phyloP scores from a whole-genome alignment of 1,284 basidiomycete genomes.

The Ustilago shanxiensis region DNA sequence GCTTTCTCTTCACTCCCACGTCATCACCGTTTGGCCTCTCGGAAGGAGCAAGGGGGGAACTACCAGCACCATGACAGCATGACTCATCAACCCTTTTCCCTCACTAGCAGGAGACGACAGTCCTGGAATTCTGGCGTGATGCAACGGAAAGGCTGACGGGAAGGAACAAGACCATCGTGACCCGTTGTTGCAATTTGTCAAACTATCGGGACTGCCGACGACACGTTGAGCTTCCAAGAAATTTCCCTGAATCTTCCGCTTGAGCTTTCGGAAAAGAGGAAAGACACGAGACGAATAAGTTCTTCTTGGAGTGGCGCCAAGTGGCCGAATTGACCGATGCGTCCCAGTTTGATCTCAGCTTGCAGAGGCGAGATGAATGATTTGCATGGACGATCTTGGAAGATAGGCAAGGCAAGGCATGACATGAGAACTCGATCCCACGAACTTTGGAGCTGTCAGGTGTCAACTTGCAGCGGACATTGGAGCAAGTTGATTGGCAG shows the following conservation, averaged over 20 bases:
- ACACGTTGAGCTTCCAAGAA: neutral
- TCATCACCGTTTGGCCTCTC: neutral
- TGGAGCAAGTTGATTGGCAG: constrained; percentile 21
- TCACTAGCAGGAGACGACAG: neutral
- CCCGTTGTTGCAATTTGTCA: neutral
- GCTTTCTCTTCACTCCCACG: neutral
- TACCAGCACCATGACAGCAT: neutral
- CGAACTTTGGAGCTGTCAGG: constrained; percentile 15
- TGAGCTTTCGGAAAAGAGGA: neutral
- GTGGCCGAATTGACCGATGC: constrained; percentile 17
- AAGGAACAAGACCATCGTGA: neutral
- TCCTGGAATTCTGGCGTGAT: neutral
- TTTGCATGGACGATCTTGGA: constrained; percentile 16
- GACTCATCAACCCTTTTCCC: constrained; percentile 7
- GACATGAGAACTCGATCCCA: constrained; percentile 1
- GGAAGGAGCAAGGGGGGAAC: neutral
- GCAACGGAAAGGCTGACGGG: neutral
- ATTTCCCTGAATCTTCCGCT: neutral
- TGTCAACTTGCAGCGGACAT: constrained; percentile 22
- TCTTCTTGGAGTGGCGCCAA: constrained; percentile 8
- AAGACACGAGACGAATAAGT: neutral
- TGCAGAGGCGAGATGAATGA: constrained; percentile 12
- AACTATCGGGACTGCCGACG: neutral
- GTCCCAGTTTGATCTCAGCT: neutral
- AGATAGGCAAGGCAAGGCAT: neutral